phyloP scores from a whole-genome alignment of 1,139 yeast species.

The Hyphopichia pseudoburtonii region DNA sequence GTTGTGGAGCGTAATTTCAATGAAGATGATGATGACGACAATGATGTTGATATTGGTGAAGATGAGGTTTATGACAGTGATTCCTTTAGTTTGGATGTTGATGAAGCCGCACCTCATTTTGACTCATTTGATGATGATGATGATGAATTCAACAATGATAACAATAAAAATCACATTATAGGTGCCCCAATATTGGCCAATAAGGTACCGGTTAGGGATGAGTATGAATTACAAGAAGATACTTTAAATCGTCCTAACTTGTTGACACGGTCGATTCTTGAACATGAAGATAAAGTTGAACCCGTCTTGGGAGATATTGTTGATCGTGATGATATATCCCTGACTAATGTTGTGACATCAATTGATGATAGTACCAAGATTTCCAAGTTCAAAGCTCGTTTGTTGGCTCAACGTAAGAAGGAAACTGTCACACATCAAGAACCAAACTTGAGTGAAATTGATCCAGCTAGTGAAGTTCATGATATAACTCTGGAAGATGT shows the following conservation, averaged over 20 bases:
- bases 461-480: too few species aligned
- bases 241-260: constrained; percentile 6
- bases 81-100: constrained; percentile 6
- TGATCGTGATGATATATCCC: too few species aligned
- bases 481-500: constrained; percentile 8
- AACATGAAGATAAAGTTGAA: constrained; percentile 4
- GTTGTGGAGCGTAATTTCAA: constrained; percentile 9
- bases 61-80: constrained; percentile 4
- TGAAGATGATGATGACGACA: constrained; percentile 2
- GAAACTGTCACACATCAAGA: too few species aligned
- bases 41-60: constrained; percentile 1
- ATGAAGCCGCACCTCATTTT: constrained; percentile 5
- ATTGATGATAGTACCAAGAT: too few species aligned
- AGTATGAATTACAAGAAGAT: constrained; percentile 1
- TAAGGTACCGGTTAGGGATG: not conserved
- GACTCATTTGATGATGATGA: constrained; percentile 5
- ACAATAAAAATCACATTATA: too few species aligned
- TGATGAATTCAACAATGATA: not conserved
- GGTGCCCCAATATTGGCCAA: not conserved
- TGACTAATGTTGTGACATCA: too few species aligned
- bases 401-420: too few species aligned
- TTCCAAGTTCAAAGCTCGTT: too few species aligned
- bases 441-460: too few species aligned
- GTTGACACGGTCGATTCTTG: constrained; percentile 8
- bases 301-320: constrained; percentile 2